Evolutionary conservation across 805 yeast species (phyloP).

Genomic region (Millerozyma acaciae): DNA sequence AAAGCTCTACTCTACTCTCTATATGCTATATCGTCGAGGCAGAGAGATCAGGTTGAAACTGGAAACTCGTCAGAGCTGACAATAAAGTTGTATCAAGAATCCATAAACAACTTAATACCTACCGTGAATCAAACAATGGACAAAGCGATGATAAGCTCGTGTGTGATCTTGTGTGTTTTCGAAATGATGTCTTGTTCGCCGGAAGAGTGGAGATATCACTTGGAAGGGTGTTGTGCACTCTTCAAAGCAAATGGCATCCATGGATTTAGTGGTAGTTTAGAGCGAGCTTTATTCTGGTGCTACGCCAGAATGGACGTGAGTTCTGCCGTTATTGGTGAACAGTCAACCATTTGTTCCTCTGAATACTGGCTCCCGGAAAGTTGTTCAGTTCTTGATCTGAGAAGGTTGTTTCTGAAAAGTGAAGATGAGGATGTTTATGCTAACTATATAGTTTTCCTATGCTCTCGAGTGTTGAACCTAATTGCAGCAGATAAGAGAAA

Average conservation of each 20-base stretch:
- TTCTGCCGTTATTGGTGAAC: conserved; percentile 33
- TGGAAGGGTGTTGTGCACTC: conserved; percentile 31
- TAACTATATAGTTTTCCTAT: conserved; percentile 36
- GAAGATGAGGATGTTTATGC: conserved; percentile 32
- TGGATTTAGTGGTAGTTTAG: conserved; percentile 31
- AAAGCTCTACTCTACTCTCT: conserved; percentile 21
- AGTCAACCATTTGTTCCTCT: conserved; percentile 30
- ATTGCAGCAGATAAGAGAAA: conserved; percentile 14
- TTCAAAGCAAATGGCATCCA: conserved; percentile 35
- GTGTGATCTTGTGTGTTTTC: conserved; percentile 39
- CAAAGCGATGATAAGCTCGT: conserved; percentile 28
- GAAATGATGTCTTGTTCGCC: conserved; percentile 40
- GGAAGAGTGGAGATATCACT: conserved; percentile 35
- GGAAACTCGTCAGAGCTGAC: conserved; percentile 22
- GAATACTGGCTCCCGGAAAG: conserved; percentile 33
- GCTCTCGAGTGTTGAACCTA: conserved; percentile 34
- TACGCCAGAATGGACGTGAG: conserved; percentile 41
- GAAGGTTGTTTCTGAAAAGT: conserved; percentile 17
- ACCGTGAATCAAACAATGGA: conserved; percentile 26
- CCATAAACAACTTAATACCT: conserved; percentile 30
- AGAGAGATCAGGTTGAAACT: conserved; percentile 23
- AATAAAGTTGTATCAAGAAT: conserved; percentile 26
- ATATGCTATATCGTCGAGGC: conserved; percentile 30
- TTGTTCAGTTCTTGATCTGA: conserved; percentile 16
- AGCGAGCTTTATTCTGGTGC: conserved; percentile 42